Conservation (phyloP, 208 protist species). For the Blechomonas ayalai region DNA sequence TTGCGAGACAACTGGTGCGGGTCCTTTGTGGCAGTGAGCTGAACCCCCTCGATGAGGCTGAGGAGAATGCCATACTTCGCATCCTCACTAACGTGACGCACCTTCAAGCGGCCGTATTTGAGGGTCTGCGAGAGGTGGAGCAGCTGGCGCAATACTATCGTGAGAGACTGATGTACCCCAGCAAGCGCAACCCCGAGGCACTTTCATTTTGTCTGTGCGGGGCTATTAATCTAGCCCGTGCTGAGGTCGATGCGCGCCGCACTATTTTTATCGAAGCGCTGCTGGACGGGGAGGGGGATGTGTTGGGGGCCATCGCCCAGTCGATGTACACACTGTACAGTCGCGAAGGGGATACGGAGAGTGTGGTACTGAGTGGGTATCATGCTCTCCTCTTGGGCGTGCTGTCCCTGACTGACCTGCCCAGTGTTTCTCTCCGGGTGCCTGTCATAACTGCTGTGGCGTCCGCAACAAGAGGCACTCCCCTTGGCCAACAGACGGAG, state of each 20-base stretch:
- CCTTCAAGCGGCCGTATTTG: conserved; percentile 15
- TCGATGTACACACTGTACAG: conserved; percentile 30
- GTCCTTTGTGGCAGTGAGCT: background rate
- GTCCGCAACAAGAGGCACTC: conserved; percentile 18
- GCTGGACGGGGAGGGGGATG: conserved; percentile 5
- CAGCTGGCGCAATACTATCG: background rate
- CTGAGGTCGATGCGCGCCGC: conserved; percentile 19
- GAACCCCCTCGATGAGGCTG: conserved; percentile 2
- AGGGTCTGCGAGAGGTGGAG: no score
- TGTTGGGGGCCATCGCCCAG: conserved; percentile 6
- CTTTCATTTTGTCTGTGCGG: conserved; percentile 58
- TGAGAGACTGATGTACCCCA: background rate
- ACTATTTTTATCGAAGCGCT: conserved; percentile 11
- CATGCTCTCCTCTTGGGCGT: conserved; percentile 64
- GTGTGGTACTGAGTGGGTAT: conserved; percentile 74
- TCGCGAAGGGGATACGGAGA: conserved; percentile 22
- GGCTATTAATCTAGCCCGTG: conserved; percentile 65
- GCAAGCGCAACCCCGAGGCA: conserved; percentile 10
- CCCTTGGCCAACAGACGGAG: conserved; percentile 7
- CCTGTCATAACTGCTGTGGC: conserved; percentile 60
- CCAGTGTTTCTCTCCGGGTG: conserved; percentile 34
- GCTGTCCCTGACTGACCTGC: conserved; percentile 30
- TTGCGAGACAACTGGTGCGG: conserved; percentile 2
- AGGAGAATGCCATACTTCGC: conserved; percentile 22
- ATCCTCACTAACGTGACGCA: conserved; percentile 65